Conservation (phyloP, 202 grass and related monocot species). For the Musa balbisiana region DNA sequence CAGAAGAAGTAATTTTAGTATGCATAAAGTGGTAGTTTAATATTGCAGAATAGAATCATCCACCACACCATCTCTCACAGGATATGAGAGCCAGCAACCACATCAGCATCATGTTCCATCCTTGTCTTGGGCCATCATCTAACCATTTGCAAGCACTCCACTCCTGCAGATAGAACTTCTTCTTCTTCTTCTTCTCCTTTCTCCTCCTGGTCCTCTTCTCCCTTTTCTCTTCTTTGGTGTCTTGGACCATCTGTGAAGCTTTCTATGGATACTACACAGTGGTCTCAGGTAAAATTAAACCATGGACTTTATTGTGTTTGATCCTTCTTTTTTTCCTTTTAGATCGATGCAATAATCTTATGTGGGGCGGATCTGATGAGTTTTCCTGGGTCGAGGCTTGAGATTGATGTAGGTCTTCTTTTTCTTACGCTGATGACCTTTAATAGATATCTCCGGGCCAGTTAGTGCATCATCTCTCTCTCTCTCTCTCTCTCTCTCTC, state of each 20-base stretch:
- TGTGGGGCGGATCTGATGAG: too few species aligned
- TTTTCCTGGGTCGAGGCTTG: too few species aligned
- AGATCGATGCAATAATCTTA: not conserved
- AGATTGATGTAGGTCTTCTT: too few species aligned
- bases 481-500: not conserved
- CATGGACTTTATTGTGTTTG: not conserved
- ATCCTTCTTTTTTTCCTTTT: not conserved
- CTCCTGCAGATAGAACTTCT: not conserved
- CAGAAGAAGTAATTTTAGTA: too few species aligned
- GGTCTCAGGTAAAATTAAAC: not conserved
- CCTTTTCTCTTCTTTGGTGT: not conserved
- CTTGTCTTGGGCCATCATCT: not conserved
- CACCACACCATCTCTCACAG: not conserved
- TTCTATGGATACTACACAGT: not conserved
- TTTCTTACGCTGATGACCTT: not conserved
- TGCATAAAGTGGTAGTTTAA: too few species aligned
- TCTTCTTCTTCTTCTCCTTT: not conserved
- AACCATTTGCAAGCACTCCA: not conserved
- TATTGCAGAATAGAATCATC: not conserved
- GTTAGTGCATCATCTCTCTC: conserved; percentile 7
- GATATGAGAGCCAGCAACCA: conserved; percentile 6
- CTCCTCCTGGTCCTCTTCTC: not conserved
- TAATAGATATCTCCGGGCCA: not conserved
- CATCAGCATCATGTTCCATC: not conserved
- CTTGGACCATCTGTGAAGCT: not conserved